phyloP scores from a whole-genome alignment of 116 monocot species.

The Dioscorea cayenensis region DNA sequence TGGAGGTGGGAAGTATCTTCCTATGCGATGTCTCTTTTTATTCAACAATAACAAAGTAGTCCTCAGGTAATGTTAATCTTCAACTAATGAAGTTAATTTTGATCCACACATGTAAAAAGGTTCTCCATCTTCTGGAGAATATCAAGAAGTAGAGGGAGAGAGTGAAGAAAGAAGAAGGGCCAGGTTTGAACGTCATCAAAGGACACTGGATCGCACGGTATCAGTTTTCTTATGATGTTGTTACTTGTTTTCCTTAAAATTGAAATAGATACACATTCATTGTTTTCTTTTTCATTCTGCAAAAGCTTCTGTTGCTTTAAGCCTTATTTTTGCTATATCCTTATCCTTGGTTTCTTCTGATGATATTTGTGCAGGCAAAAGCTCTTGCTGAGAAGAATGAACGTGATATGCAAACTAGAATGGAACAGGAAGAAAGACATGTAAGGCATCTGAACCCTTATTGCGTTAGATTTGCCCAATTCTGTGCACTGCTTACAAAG shows the following conservation, averaged over 20 bases:
- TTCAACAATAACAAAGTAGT: neutral
- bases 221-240: slow-evolving; percentile 7
- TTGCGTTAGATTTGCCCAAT: neutral
- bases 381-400: slow-evolving; percentile 96
- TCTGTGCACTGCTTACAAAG: neutral
- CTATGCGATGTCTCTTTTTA: neutral
- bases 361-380: slow-evolving; percentile 24
- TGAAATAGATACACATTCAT: neutral
- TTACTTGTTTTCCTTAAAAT: neutral
- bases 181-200: slow-evolving; percentile 73
- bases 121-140: slow-evolving; percentile 47
- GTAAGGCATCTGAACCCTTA: slow-evolving; percentile 30
- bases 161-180: slow-evolving; percentile 92
- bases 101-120: slow-evolving; percentile 24
- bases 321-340: neutral
- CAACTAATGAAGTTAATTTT: neutral
- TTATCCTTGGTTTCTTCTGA: slow-evolving; percentile 23
- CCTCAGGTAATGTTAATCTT: neutral
- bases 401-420: slow-evolving; percentile 79
- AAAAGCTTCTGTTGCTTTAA: neutral
- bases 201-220: slow-evolving; percentile 81
- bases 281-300: neutral
- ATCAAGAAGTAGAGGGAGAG: slow-evolving; percentile 95
- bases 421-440: slow-evolving; percentile 90
- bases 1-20: slow-evolving; percentile 41